Evolutionary conservation across 2,329 filamentous ascomycete genomes (phyloP).

Genomic region (Verticillium albo-atrum): DNA sequence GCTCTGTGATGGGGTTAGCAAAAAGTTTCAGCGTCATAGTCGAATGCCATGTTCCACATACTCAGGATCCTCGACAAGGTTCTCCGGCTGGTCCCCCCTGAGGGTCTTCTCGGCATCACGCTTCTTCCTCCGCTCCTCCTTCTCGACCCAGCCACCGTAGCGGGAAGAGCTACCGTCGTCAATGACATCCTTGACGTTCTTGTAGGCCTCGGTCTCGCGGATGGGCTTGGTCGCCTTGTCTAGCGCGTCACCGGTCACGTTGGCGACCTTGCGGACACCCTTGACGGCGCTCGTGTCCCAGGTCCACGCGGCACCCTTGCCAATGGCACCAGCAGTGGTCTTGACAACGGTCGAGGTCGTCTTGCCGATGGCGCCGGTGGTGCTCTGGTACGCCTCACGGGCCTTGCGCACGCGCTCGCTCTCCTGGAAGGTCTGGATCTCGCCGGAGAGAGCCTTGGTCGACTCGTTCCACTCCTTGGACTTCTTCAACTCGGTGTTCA

Average conservation of each 20-base stretch:
- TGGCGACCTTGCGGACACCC: slow-evolving; percentile 81
- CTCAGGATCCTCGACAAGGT: slow-evolving; percentile 81
- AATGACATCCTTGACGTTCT: slow-evolving; percentile 91
- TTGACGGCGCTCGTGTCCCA: slow-evolving; percentile 96
- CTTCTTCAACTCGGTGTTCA: slow-evolving; percentile 87
- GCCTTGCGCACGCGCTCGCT: slow-evolving; percentile 87
- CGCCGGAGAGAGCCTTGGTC: slow-evolving; percentile 87
- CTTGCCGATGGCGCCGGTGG: slow-evolving; percentile 75
- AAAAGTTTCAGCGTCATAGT: slow-evolving; percentile 25
- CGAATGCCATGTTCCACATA: slow-evolving; percentile 42
- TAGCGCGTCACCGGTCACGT: slow-evolving; percentile 77
- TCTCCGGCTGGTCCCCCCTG: slow-evolving; percentile 46
- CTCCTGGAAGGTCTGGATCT: slow-evolving; percentile 86
- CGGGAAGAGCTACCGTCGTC: slow-evolving; percentile 94
- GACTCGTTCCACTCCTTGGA: slow-evolving; percentile 99
- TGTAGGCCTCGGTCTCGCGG: slow-evolving; percentile 89
- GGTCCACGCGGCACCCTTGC: slow-evolving; percentile 90
- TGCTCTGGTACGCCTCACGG: slow-evolving; percentile 79
- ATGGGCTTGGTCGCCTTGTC: slow-evolving; percentile 96
- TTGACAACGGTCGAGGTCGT: slow-evolving; percentile 79
- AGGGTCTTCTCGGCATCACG: slow-evolving; percentile 67
- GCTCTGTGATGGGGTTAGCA: slow-evolving; percentile 51
- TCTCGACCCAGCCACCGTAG: slow-evolving; percentile 95
- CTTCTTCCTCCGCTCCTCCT: slow-evolving; percentile 82
- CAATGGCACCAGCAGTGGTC: slow-evolving; percentile 78